Conservation (phyloP, 2,329 filamentous ascomycete species). For the Plenodomus biglobosus region DNA sequence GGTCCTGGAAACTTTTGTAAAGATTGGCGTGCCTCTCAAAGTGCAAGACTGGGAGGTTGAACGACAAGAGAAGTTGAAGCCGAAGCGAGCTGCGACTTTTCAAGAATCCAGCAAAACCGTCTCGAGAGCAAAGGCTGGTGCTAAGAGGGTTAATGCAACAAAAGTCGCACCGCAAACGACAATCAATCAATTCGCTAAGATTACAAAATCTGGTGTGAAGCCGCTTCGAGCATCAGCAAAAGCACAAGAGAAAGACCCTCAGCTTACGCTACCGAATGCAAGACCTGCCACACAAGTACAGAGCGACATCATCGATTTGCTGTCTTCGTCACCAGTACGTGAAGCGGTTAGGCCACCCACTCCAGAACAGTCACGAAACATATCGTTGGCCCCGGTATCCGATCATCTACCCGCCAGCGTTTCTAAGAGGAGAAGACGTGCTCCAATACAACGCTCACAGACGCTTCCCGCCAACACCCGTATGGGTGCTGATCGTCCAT, state of each 20-base stretch:
- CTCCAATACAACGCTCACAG: slow-evolving; percentile 39
- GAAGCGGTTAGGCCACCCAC: background rate
- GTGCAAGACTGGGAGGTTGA: slow-evolving; percentile 65
- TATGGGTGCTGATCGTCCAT: slow-evolving; percentile 12
- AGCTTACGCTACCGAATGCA: background rate
- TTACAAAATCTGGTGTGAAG: slow-evolving; percentile 39
- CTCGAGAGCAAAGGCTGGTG: slow-evolving; percentile 22
- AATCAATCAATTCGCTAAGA: slow-evolving; percentile 37
- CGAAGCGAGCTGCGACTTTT: slow-evolving; percentile 23
- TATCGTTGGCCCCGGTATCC: slow-evolving; percentile 20
- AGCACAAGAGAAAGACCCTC: slow-evolving; percentile 10
- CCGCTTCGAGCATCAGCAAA: slow-evolving; percentile 23
- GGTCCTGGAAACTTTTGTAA: slow-evolving; percentile 66
- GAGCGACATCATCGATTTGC: slow-evolving; percentile 26
- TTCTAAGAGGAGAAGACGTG: slow-evolving; percentile 33
- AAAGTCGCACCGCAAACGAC: slow-evolving; percentile 21
- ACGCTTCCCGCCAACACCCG: slow-evolving; percentile 28
- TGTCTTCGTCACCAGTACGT: slow-evolving; percentile 34
- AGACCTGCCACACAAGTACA: slow-evolving; percentile 3
- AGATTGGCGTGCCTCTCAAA: slow-evolving; percentile 64
- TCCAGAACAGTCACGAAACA: slow-evolving; percentile 10
- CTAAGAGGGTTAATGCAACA: slow-evolving; percentile 25
- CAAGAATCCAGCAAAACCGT: slow-evolving; percentile 23
- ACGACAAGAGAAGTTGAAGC: slow-evolving; percentile 24
- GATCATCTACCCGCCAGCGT: slow-evolving; percentile 33